Evolutionary conservation across 208 protist genomes (phyloP).

Genomic region (Trypanosoma mega): DNA sequence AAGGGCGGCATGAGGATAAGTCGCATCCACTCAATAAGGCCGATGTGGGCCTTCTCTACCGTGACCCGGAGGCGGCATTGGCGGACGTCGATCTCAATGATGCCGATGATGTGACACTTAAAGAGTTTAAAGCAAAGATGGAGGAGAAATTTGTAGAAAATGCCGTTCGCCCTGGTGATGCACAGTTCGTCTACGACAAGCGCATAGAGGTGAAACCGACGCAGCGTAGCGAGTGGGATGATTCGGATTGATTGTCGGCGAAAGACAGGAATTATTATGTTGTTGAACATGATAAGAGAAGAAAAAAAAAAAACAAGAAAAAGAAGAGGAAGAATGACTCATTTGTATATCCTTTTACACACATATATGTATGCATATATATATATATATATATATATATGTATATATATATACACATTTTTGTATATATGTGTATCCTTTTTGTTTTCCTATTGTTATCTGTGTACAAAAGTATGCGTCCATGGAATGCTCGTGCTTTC

Average conservation of each 20-base stretch:
- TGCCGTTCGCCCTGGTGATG: slow-evolving; percentile 73
- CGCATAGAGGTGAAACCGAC: slow-evolving; percentile 72
- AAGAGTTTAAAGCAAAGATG: slow-evolving; percentile 90
- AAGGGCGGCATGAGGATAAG: too few relatives aligned
- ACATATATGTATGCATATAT: neutral
- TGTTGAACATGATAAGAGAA: slow-evolving; percentile 2
- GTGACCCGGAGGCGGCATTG: slow-evolving; percentile 80
- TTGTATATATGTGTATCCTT: too few relatives aligned
- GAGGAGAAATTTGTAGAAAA: slow-evolving; percentile 73
- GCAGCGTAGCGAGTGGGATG: slow-evolving; percentile 85
- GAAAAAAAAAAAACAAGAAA: slow-evolving; percentile 3
- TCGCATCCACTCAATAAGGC: slow-evolving; percentile 55
- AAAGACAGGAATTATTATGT: neutral
- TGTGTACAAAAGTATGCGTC: too few relatives aligned
- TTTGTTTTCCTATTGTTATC: too few relatives aligned
- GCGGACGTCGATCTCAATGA: slow-evolving; percentile 89
- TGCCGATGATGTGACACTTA: slow-evolving; percentile 82
- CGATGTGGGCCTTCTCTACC: slow-evolving; percentile 86
- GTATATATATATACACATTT: too few relatives aligned
- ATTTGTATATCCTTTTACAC: neutral
- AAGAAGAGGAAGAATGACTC: neutral
- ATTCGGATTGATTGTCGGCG: slow-evolving; percentile 29
- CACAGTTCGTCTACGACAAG: slow-evolving; percentile 86
- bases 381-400: too few relatives aligned
- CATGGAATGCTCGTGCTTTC: too few relatives aligned